phyloP scores from a whole-genome alignment of 192 early-diverging fungal species.

The Umbelopsis sp. region DNA sequence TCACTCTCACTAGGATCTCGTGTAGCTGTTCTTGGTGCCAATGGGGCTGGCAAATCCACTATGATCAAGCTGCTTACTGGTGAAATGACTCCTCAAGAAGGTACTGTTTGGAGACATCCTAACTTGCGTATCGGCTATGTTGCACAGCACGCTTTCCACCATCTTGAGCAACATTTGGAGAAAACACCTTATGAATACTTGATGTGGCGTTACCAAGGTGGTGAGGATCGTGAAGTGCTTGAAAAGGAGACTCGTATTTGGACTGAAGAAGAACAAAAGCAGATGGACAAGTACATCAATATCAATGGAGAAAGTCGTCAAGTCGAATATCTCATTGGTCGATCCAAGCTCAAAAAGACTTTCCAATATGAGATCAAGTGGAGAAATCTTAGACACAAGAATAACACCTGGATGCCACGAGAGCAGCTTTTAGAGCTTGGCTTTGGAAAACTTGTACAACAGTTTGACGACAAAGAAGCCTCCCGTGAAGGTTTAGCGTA shows the following conservation, averaged over 20 bases:
- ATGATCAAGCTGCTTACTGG: constrained; percentile 83
- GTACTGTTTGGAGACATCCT: constrained; percentile 79
- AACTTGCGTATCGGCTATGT: constrained; percentile 86
- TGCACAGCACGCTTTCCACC: constrained; percentile 87
- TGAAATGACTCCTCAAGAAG: constrained; percentile 67
- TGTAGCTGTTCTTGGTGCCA: constrained; percentile 80
- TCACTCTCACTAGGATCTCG: constrained; percentile 76
- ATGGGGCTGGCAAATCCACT: constrained; percentile 87
- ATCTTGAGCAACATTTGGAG: constrained; percentile 82
- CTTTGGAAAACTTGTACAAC: constrained; percentile 74
- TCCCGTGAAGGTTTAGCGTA: constrained; percentile 68
- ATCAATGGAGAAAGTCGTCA: constrained; percentile 59
- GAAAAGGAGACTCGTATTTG: constrained; percentile 70
- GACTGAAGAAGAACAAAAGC: constrained; percentile 64
- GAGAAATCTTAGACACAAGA: constrained; percentile 61
- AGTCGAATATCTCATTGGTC: constrained; percentile 66
- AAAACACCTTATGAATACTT: constrained; percentile 85
- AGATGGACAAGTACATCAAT: constrained; percentile 61
- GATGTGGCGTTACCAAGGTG: constrained; percentile 81
- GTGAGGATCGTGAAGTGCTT: constrained; percentile 75
- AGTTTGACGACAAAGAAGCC: constrained; percentile 79
- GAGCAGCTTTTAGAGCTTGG: constrained; percentile 72
- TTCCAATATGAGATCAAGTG: constrained; percentile 86
- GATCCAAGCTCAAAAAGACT: constrained; percentile 76
- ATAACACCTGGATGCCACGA: constrained; percentile 70